Conservation (phyloP, 2,329 filamentous ascomycete genomes). For the Clarireedia paspali region DNA sequence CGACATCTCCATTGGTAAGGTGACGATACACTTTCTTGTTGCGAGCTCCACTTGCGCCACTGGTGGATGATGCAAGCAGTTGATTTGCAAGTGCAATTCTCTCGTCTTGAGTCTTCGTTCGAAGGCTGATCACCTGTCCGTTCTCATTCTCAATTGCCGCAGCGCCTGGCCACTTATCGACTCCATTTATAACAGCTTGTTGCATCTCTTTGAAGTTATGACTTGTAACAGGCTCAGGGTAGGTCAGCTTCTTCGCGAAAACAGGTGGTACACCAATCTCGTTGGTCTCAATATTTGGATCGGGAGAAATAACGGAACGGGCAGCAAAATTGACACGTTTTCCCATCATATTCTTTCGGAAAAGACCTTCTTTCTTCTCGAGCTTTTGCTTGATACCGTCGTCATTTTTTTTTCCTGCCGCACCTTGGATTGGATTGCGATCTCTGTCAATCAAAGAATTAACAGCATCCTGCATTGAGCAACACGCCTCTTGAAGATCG, state of each 20-base stretch:
- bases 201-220: constrained; percentile 96
- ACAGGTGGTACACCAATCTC: constrained; percentile 98
- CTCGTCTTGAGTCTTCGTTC: constrained; percentile 82
- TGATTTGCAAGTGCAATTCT: constrained; percentile 86
- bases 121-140: constrained; percentile 80
- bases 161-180: constrained; percentile 89
- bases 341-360: constrained; percentile 99
- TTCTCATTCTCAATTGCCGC: constrained; percentile 93
- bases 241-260: constrained; percentile 92
- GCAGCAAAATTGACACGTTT: constrained; percentile 93
- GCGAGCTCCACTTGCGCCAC: constrained; percentile 63
- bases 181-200: constrained; percentile 90
- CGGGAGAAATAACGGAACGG: constrained; percentile 93
- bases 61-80: constrained; percentile 75
- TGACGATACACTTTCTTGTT: constrained; percentile 98
- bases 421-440: constrained; percentile 73
- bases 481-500: constrained; percentile 74
- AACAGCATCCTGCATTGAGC: constrained; percentile 77
- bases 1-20: constrained; percentile 91
- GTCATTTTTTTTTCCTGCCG: constrained; percentile 69
- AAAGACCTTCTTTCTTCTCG: constrained; percentile 97
- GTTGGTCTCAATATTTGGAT: constrained; percentile 97
- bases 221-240: constrained; percentile 93
- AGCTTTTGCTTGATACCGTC: constrained; percentile 97
- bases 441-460: constrained; percentile 91